These are phyloP conservation scores for Leccinum subtestaceum DNA, from an alignment of 768 basidiomycete genomes.

Conservation along the genomic window DNA sequence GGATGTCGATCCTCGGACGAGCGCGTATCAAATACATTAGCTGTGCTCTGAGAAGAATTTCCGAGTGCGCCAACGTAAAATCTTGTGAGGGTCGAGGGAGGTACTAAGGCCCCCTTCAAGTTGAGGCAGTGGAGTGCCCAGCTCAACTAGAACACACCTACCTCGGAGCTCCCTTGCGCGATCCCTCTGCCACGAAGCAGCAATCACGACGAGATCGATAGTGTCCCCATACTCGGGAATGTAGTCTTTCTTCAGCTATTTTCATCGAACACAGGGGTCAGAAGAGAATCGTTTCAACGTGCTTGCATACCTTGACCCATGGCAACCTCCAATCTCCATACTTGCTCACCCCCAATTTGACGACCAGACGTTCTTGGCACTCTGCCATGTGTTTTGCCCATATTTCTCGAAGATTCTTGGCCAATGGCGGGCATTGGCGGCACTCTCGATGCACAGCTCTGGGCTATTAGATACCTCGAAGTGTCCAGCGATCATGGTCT, in stretches of 20 bases:
- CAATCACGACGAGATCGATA: constrained; percentile 75
- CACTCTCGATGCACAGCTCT: constrained; percentile 8
- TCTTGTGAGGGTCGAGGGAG: constrained; percentile 69
- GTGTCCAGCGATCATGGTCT: constrained; percentile 61
- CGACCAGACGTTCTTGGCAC: constrained; percentile 67
- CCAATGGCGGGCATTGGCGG: neutral
- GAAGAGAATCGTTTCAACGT: constrained; percentile 9
- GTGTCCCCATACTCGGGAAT: constrained; percentile 82
- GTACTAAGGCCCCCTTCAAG: constrained; percentile 41
- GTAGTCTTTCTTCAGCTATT: constrained; percentile 77
- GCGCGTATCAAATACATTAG: constrained; percentile 31
- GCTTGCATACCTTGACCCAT: constrained; percentile 70
- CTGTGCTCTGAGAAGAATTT: constrained; percentile 42
- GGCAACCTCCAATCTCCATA: constrained; percentile 65
- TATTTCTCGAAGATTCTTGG: constrained; percentile 35
- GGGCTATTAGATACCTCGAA: constrained; percentile 36
- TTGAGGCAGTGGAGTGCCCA: neutral
- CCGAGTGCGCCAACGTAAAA: constrained; percentile 74
- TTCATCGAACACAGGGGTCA: neutral
- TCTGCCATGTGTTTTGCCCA: constrained; percentile 54
- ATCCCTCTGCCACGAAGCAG: constrained; percentile 75
- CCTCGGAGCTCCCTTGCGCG: constrained; percentile 76
- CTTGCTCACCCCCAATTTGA: constrained; percentile 67
- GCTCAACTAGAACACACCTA: constrained; percentile 25
- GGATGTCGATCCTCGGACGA: neutral